phyloP scores from a whole-genome alignment of 495 filamentous ascomycete species.

The Hyphodiscus hymeniophilus region DNA sequence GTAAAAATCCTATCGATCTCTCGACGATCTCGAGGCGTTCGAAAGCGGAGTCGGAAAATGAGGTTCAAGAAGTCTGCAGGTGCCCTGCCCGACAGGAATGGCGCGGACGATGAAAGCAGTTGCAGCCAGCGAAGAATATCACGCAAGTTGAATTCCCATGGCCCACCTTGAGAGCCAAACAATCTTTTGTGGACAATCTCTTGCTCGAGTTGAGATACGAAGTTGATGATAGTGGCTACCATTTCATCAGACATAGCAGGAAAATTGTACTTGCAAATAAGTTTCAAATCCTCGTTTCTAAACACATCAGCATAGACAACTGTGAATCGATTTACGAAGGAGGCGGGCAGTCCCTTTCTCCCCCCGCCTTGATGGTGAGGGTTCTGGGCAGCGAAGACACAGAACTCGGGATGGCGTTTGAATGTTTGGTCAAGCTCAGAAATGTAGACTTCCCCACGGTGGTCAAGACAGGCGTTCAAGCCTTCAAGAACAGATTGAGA shows the following conservation, averaged over 20 bases:
- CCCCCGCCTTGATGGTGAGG: constrained; percentile 96
- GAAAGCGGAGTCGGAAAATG: constrained; percentile 84
- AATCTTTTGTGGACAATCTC: constrained; percentile 54
- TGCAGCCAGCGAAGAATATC: constrained; percentile 88
- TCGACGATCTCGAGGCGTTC: constrained; percentile 56
- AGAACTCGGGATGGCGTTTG: constrained; percentile 78
- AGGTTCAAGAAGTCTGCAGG: constrained; percentile 68
- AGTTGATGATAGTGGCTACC: constrained; percentile 59
- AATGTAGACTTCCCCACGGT: constrained; percentile 92
- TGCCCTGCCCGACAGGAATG: constrained; percentile 41
- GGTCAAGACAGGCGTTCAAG: constrained; percentile 93
- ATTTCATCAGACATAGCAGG: constrained; percentile 46
- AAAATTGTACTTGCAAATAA: constrained; percentile 74
- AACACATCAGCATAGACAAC: constrained; percentile 94
- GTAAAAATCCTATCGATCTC: constrained; percentile 58
- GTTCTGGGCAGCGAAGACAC: constrained; percentile 94
- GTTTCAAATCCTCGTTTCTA: constrained; percentile 65
- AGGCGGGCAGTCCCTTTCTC: constrained; percentile 87
- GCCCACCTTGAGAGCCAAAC: constrained; percentile 74
- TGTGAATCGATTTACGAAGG: constrained; percentile 96
- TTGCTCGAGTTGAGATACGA: constrained; percentile 69
- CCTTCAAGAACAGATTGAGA: constrained; percentile 97
- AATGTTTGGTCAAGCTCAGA: constrained; percentile 92
- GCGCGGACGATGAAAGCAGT: constrained; percentile 49
- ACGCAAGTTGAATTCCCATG: constrained; percentile 96